Base-by-base conservation (phyloP, 148 eudicot genomes). In the Polygonum maritimum region DNA sequence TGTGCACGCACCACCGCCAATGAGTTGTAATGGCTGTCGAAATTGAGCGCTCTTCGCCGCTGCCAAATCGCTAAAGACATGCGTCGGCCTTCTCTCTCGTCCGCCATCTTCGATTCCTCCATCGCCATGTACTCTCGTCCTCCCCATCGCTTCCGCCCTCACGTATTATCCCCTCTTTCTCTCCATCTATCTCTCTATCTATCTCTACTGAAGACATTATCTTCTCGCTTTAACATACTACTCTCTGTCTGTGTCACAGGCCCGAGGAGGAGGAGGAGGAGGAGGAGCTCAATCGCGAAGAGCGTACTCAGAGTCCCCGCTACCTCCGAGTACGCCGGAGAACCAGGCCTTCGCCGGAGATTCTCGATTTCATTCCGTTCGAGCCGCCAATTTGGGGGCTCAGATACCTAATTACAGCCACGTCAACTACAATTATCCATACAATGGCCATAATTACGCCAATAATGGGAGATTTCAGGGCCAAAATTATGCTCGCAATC, bases 301-400 rank as follows among this genome's bases (percentile, higher is more conserved):
- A 79, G 74, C 54, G 62, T 89, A 69, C 84, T 88, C 89, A 76
- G 81, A 76, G 74, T 7, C 40, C n/a, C 71, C 71, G 69, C 18
- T 31, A 63, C 77, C 49, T 21, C 54, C 88, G 14, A n/a, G 15
- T 16, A 45, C 72, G 33, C 11, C 45, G 7, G 75, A 60, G 26
- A 79, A 77, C 47, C 85, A 79, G 4, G 77, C 78, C 52, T 79
- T 86, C 14, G 54, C 85, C 81, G 86, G 89, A 16, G 90, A 90
- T 73, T 78, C 86, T 1, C 85, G 80, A 19, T 83, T 78, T 67
- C 78, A 75, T 19, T 71, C 86, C n/a, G 86, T 80, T 26, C 69
- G 84, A 16, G 87, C 81, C 45, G 26, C 89, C 65, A 82, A 81
- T 74, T 76, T 40, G 45, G 80, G 84, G 40, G 62, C 83, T 65